phyloP scores from a whole-genome alignment of 805 yeast genomes.

The Yamadazyma laniorum region DNA sequence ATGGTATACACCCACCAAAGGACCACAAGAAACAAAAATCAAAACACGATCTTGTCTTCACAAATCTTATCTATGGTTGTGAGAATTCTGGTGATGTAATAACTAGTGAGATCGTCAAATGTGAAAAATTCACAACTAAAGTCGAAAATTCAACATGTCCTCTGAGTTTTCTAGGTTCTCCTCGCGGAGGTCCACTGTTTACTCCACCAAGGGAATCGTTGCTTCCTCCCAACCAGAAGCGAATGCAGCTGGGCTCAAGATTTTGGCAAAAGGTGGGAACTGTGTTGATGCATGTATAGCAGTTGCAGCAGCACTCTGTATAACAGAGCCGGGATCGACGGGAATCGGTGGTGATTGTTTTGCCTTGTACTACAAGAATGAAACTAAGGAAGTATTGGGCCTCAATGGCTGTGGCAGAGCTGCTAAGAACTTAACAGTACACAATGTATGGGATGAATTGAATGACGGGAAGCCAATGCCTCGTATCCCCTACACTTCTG shows the following conservation, averaged over 20 bases:
- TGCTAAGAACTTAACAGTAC: slow-evolving; percentile 49
- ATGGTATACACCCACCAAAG: too few relatives aligned
- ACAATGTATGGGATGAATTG: slow-evolving; percentile 43
- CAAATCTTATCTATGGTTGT: too few relatives aligned
- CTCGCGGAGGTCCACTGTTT: slow-evolving; percentile 72
- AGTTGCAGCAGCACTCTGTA: slow-evolving; percentile 52
- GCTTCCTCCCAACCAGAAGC: slow-evolving; percentile 78
- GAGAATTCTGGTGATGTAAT: too few relatives aligned
- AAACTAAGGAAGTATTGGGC: slow-evolving; percentile 55
- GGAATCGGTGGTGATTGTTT: slow-evolving; percentile 73
- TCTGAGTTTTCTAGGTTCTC: slow-evolving; percentile 28
- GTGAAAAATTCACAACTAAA: too few relatives aligned
- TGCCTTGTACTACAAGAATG: slow-evolving; percentile 54
- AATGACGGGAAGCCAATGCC: slow-evolving; percentile 40
- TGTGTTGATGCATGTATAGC: slow-evolving; percentile 66
- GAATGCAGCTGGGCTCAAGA: slow-evolving; percentile 65
- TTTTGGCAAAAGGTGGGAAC: slow-evolving; percentile 71
- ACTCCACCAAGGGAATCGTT: slow-evolving; percentile 70
- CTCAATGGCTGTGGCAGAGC: slow-evolving; percentile 77
- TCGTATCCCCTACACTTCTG: slow-evolving; percentile 52
- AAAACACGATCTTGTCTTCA: too few relatives aligned
- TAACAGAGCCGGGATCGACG: slow-evolving; percentile 58
- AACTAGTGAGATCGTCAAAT: too few relatives aligned
- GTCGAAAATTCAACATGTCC: slow-evolving; percentile 16
- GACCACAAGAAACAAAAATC: too few relatives aligned